Conservation (phyloP, 2,329 filamentous ascomycete genomes). For the Hypoxylon sp. region DNA sequence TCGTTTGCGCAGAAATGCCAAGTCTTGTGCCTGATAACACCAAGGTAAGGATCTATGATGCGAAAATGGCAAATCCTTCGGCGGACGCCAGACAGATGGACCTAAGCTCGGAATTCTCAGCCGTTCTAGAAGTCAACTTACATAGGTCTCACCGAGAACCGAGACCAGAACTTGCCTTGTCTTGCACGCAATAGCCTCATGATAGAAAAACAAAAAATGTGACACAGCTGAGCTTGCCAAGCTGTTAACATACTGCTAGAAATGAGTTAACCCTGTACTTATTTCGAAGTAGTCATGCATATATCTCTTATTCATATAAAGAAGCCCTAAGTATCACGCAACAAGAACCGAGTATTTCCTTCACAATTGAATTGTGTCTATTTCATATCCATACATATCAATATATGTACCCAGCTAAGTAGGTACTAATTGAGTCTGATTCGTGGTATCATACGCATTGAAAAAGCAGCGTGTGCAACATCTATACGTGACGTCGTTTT, state of each 20-base stretch:
- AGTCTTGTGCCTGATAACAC: constrained; percentile 29
- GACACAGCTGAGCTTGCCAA: background rate
- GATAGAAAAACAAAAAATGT: too few species aligned
- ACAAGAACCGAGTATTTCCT: background rate
- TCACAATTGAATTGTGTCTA: background rate
- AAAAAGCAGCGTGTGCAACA: constrained; percentile 15
- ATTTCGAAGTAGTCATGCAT: background rate
- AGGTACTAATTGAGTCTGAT: background rate
- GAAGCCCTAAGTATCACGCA: background rate
- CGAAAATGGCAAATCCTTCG: too few species aligned
- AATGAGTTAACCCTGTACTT: background rate
- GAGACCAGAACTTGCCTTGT: too few species aligned
- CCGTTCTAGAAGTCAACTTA: constrained; percentile 1
- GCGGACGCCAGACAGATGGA: background rate
- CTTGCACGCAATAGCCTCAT: background rate
- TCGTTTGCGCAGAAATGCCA: constrained; percentile 27
- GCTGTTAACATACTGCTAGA: background rate
- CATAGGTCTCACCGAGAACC: constrained; percentile 1
- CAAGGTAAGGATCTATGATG: constrained; percentile 29
- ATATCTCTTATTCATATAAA: background rate
- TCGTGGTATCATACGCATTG: constrained; percentile 10
- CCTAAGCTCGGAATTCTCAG: constrained; percentile 18
- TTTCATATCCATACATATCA: background rate
- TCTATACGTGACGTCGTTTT: constrained; percentile 31
- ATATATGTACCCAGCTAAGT: constrained; percentile 7